A percentile compares a stretch with the other conserved stretches of the same genome.
Conservation (phyloP, 768 basidiomycete genomes). For the Filobasidium floriforme region DNA sequence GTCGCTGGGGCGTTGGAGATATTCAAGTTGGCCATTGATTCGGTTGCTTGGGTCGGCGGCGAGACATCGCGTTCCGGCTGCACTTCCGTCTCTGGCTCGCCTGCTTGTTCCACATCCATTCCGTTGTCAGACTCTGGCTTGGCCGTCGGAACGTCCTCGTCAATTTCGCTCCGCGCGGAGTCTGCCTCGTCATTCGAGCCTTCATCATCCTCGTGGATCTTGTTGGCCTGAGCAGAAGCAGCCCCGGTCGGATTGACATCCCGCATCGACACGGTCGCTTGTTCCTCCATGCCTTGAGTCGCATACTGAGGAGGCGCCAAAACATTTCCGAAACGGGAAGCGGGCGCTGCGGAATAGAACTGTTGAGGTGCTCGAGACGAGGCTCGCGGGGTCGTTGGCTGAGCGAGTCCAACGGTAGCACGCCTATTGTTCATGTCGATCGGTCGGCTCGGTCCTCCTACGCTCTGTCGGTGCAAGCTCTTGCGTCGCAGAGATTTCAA, state of each 20-base stretch:
- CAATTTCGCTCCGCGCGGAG: not conserved
- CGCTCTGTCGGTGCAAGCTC: conserved; percentile 30
- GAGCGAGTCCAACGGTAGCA: conserved; percentile 35
- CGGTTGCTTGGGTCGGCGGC: not conserved
- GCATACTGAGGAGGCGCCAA: not conserved
- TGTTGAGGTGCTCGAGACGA: not conserved
- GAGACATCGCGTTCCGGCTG: conserved; percentile 5
- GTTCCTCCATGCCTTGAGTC: not conserved
- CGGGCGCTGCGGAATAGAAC: not conserved
- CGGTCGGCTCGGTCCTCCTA: not conserved
- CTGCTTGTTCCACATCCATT: conserved; percentile 3
- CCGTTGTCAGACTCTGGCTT: not conserved
- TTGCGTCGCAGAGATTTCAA: conserved; percentile 22
- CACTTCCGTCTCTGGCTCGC: conserved; percentile 4
- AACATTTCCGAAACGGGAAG: not conserved
- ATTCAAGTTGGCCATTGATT: conserved; percentile 4
- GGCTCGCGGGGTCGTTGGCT: conserved; percentile 31
- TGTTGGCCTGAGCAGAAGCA: not conserved
- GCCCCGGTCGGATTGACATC: conserved; percentile 3
- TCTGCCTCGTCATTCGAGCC: not conserved
- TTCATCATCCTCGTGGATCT: not conserved
- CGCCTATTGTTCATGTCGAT: conserved; percentile 17
- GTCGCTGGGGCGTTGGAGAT: conserved; percentile 4
- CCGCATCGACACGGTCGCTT: not conserved
- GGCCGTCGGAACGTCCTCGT: not conserved